These are phyloP conservation scores for Tetracentron sinense DNA, from an alignment of 164 flowering plant genomes.

Conservation along the genomic window DNA sequence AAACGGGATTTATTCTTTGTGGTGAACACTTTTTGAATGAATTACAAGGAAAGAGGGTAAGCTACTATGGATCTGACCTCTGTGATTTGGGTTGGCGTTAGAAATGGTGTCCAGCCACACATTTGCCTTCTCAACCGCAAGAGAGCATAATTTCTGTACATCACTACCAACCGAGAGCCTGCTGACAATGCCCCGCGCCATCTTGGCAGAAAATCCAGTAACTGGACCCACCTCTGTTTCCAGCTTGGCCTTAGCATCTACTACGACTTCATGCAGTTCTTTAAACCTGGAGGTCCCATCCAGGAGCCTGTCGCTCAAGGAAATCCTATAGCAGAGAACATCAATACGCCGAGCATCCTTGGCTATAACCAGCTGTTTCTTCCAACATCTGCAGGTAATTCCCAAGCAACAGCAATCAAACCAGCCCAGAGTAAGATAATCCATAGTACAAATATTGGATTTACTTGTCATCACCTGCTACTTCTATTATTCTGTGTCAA, in stretches of 20 bases:
- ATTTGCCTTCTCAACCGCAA: slow-evolving; percentile 81
- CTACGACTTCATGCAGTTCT: slow-evolving; percentile 49
- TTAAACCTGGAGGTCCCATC: slow-evolving; percentile 16
- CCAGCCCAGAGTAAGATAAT: slow-evolving; percentile 11
- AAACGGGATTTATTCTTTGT: slow-evolving; percentile 7
- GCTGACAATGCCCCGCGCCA: slow-evolving; percentile 28
- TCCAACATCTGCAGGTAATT: slow-evolving; percentile 19
- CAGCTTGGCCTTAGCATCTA: slow-evolving; percentile 4
- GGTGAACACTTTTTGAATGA: background rate
- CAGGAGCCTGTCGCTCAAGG: background rate
- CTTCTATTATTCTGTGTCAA: background rate
- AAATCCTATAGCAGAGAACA: background rate
- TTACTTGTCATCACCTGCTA: background rate
- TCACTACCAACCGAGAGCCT: slow-evolving; percentile 77
- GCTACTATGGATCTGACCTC: slow-evolving; percentile 39
- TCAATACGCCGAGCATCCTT: slow-evolving; percentile 2
- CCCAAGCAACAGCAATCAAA: slow-evolving; percentile 10
- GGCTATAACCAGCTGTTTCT: slow-evolving; percentile 4
- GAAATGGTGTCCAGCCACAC: slow-evolving; percentile 46
- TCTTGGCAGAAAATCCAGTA: slow-evolving; percentile 1
- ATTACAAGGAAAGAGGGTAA: background rate
- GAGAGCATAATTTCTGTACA: slow-evolving; percentile 79
- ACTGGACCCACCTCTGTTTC: slow-evolving; percentile 1
- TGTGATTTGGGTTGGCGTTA: slow-evolving; percentile 23
- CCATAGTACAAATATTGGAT: background rate